Conservation (phyloP, 2,329 filamentous ascomycete species). For the Periconia macrospinosa region DNA sequence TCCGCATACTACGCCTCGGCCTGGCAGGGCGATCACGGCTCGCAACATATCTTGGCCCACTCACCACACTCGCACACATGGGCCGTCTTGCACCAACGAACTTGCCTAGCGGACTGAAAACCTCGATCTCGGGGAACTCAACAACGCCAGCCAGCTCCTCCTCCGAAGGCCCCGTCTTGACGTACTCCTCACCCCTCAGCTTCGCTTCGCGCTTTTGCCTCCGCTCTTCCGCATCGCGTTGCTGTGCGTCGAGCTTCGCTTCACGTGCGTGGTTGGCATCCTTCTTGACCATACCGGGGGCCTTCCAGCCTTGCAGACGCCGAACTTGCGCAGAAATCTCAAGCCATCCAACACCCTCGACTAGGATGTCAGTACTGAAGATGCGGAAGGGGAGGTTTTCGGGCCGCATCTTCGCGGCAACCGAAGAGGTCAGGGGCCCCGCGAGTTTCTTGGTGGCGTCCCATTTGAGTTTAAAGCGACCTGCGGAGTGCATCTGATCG, state of each 20-base stretch:
- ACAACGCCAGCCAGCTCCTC: conserved; percentile 19
- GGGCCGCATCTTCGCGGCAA: conserved; percentile 64
- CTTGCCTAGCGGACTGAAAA: conserved; percentile 83
- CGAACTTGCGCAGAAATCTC: conserved; percentile 84
- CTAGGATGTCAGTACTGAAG: conserved; percentile 78
- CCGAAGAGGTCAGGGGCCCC: conserved; percentile 68
- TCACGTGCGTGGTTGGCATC: conserved; percentile 29
- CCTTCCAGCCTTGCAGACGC: conserved; percentile 33
- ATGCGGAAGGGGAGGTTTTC: conserved; percentile 78
- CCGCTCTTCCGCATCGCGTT: conserved; percentile 13
- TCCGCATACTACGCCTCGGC: conserved; percentile 71
- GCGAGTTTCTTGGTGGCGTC: conserved; percentile 82
- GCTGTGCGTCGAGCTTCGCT: conserved; percentile 13
- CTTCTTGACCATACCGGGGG: conserved; percentile 53
- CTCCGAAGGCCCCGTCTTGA: conserved; percentile 10
- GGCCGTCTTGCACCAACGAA: conserved; percentile 69
- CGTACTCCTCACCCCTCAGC: conserved; percentile 38
- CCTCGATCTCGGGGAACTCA: conserved; percentile 72
- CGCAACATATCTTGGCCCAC: conserved; percentile 56
- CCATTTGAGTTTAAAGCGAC: conserved; percentile 72
- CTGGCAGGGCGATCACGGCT: conserved; percentile 55
- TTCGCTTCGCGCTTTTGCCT: conserved; percentile 23
- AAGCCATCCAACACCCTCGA: conserved; percentile 93
- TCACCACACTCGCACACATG: conserved; percentile 70
- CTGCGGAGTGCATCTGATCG: conserved; percentile 57